Evolutionary conservation across 2,329 filamentous ascomycete genomes (phyloP), one percentile per base, ranked within the genome.

Genomic region (Diaporthe humulicola): DNA sequence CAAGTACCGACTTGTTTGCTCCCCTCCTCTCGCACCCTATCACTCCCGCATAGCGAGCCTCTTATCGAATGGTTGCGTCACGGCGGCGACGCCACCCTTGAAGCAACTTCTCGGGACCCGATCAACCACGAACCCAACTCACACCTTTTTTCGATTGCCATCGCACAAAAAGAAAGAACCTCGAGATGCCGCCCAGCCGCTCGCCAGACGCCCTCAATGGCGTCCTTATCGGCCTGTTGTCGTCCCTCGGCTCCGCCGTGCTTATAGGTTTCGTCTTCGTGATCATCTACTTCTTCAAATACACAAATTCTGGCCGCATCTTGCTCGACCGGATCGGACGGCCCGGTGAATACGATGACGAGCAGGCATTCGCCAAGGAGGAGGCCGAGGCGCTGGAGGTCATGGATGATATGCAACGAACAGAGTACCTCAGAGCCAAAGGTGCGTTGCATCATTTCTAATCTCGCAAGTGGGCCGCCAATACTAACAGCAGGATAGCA

Each of bases 321-420:
- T 91, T 98, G 77, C 90, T 99, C 79, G 97, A 99, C 86, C 93
- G 96, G 77, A 93, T 99, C 83, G 95, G 95, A 60, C 90, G 96
- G 75, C 97, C 97, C 0, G 97, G 97, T 80, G 97, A 98, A 85
- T 99, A 95, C 84, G 97, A 99, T 83, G 97, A 99, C 85, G 97
- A 98, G 84, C 96, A 98, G 86, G 94, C 95, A 15, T 98, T 98
- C 86, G 90, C 93, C 77, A 92, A 94, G 81, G 97, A 98, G 84
- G 97, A 99, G 90, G 95, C 95, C 48, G 95, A 98, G 84, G 97
- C 97, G 74, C 86, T 99, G 83, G 96, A 98, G 87, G 90, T 91
- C 74, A 99, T 99, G 97, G 96, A 98, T 82, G 97, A 98, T 79
- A 88, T 98, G 85, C 91, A 96, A 81, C 89, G 95, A 82, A 93